A percentile compares a stretch with the other conserved stretches of the same genome.
phyloP scores from a whole-genome alignment of 208 protist species.

The Strigomonas culicis region DNA sequence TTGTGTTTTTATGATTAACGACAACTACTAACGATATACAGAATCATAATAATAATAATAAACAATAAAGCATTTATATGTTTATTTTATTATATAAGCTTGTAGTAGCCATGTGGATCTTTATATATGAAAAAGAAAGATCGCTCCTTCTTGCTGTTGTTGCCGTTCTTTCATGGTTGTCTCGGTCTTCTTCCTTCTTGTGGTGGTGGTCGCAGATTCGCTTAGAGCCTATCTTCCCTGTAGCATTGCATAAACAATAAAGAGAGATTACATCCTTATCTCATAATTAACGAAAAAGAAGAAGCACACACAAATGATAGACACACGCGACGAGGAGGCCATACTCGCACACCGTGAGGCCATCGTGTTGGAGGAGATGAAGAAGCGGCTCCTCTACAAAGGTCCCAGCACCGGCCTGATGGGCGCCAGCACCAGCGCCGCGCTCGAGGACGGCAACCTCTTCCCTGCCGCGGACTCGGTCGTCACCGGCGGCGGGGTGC shows the following conservation, averaged over 20 bases:
- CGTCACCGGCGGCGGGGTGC: too few species aligned
- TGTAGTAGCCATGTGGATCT: too few species aligned
- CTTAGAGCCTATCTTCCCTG: not conserved
- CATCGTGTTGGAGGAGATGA: conserved; percentile 29
- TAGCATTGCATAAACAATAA: not conserved
- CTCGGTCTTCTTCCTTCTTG: not conserved
- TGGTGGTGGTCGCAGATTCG: not conserved
- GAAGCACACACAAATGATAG: not conserved
- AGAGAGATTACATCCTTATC: not conserved
- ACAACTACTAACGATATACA: not conserved
- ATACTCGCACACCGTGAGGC: conserved; percentile 21
- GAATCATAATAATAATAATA: not conserved
- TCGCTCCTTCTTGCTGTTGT: conserved; percentile 5
- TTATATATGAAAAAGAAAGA: too few species aligned
- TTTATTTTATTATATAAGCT: not conserved
- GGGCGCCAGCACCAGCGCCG: not conserved
- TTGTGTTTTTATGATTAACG: conserved; percentile 18
- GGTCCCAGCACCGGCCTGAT: not conserved
- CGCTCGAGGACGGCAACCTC: not conserved
- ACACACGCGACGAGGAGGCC: not conserved
- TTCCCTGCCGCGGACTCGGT: too few species aligned
- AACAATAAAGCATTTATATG: not conserved
- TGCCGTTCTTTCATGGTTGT: not conserved
- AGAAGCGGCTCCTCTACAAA: conserved; percentile 16
- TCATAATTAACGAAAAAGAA: not conserved